phyloP scores from a whole-genome alignment of 2,329 filamentous ascomycete genomes.

The Tolypocladium tundrense region DNA sequence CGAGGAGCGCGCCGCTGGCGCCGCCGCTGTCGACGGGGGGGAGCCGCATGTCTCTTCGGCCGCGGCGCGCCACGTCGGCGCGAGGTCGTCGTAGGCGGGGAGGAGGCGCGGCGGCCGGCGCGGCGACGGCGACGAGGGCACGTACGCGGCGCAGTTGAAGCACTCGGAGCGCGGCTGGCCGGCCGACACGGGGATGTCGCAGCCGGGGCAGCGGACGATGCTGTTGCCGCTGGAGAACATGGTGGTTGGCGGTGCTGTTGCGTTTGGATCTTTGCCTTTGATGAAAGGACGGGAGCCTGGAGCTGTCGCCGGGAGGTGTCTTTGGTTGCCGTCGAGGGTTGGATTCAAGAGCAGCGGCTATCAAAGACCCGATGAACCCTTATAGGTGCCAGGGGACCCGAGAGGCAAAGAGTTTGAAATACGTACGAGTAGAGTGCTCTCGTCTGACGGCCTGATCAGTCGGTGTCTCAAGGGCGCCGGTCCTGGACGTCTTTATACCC shows the following conservation, averaged over 20 bases:
- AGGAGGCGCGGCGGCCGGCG: background rate
- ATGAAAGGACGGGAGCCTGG: background rate
- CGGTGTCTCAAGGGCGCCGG: background rate
- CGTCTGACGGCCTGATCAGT: too few relatives aligned
- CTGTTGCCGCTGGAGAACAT: slow-evolving; percentile 5
- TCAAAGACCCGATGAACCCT: background rate
- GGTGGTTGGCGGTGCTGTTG: background rate
- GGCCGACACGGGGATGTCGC: slow-evolving; percentile 7
- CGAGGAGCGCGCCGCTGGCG: background rate
- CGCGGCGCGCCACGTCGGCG: background rate
- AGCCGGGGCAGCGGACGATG: slow-evolving; percentile 8
- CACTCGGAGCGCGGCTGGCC: slow-evolving; percentile 9
- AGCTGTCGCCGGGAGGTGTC: too few relatives aligned
- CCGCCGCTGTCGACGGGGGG: background rate
- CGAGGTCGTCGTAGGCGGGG: background rate
- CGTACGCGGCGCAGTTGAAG: slow-evolving; percentile 10
- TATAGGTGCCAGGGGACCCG: background rate
- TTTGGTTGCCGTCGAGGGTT: background rate
- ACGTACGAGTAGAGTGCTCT: too few relatives aligned
- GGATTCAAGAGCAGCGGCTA: background rate
- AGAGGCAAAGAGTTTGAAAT: background rate
- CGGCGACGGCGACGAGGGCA: background rate
- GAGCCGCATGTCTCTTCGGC: background rate
- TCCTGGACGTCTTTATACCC: background rate
- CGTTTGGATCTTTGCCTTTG: too few relatives aligned